Base-by-base conservation (phyloP, 2,329 filamentous ascomycete genomes). In the Colletotrichum euphorbiae region DNA sequence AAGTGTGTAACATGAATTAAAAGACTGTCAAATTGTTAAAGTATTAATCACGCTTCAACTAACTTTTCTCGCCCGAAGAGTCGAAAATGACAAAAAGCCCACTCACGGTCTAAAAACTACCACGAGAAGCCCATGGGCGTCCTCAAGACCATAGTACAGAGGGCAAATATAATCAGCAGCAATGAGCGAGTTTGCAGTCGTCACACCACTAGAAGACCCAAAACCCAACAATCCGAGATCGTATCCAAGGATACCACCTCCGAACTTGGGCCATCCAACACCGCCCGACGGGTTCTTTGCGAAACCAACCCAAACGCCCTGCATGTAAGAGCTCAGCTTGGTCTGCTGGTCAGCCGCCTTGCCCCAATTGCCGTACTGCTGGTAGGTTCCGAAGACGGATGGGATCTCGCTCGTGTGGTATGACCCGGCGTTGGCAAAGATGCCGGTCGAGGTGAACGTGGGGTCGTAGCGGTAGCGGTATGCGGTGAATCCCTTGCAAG, bases 361-460 rank as follows among this genome's bases (percentile, higher is more conserved):
- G 12, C 51, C 64, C n/a, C 36, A 57, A 36, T 63, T 59, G 36
- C 17, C 43, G 31, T 68, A 70, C 19, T 28, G 19, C 3, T 33
- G 17, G 42, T 68, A 68, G 1, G 68, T 70, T 7, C 68, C 68
- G n/a, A 68, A 68, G 3, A 64, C 68, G 13, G 65, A 63, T 21
- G 64, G 64, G 24, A 70, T 70, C 6, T 70, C 68, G 46, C 48
- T 52, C 2, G 68, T 68, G 64, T 70, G 68, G 19, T 68, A 70
- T 8, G 68, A 45, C 13, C 64, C 68, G 6, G 65, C 21, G 28
- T 70, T 70, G 43, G 24, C n/a, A 6, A 70, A 63, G 48, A 67
- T 63, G 42, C 43, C 17, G 5, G 66, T 69, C 1, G 64, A 68
- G 2, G 68, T 12, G 40, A 68, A 70, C 2, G 55, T 19, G 6